Percentiles rank a stretch among this genome's conserved stretches.
Evolutionary conservation across 2,329 filamentous ascomycete species (phyloP).

Genomic region (Beauveria varroae): DNA sequence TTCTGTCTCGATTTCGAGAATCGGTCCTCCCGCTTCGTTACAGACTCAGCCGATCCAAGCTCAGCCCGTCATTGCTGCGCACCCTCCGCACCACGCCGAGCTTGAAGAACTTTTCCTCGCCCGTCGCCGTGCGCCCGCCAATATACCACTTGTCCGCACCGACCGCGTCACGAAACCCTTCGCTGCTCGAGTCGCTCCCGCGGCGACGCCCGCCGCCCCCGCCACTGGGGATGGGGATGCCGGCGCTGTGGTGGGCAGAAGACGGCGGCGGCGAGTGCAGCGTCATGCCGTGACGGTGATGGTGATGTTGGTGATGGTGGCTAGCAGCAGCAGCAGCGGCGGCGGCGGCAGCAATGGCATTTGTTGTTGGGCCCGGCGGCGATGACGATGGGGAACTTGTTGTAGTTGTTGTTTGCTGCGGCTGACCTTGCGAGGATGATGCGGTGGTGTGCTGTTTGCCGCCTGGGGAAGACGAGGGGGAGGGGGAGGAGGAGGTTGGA

Average conservation of each 20-base stretch:
- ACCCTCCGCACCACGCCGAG: constrained; percentile 67
- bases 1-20: not conserved
- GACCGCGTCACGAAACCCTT: constrained; percentile 66
- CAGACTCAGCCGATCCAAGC: constrained; percentile 67
- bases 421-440: constrained; percentile 11
- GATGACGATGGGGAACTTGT: not conserved
- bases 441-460: constrained; percentile 10
- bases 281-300: constrained; percentile 18
- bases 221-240: constrained; percentile 33
- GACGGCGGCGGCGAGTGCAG: constrained; percentile 18
- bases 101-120: constrained; percentile 79
- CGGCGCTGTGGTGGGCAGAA: not conserved
- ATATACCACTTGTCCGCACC: constrained; percentile 78
- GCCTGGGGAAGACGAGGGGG: constrained; percentile 16
- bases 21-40: constrained; percentile 31
- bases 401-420: constrained; percentile 5
- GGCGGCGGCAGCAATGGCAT: not conserved
- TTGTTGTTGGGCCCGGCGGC: not conserved
- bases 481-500: constrained; percentile 22
- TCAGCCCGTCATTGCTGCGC: constrained; percentile 66
- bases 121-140: constrained; percentile 64
- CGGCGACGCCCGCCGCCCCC: constrained; percentile 39
- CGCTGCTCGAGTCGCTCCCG: constrained; percentile 67
- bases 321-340: not conserved
- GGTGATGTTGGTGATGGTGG: constrained; percentile 7